Percentiles rank a stretch among this genome's conserved stretches.
Conservation (phyloP, 352 stramenopile genomes). For the Bremia lactucae region DNA sequence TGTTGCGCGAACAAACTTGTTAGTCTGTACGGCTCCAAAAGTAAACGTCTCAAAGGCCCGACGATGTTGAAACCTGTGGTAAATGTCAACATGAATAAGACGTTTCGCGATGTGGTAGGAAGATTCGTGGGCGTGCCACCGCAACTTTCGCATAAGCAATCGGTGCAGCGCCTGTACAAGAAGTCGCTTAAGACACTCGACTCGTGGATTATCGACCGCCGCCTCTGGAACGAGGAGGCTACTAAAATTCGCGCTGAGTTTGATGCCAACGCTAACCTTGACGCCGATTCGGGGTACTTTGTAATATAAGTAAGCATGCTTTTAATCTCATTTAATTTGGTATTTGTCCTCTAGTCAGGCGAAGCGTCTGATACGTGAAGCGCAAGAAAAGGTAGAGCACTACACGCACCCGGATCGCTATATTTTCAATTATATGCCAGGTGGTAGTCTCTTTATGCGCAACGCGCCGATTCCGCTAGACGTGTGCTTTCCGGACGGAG, state of each 20-base stretch:
- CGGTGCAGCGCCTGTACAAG: conserved; percentile 90
- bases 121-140: conserved; percentile 43
- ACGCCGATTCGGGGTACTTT: conserved; percentile 45
- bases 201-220: conserved; percentile 92
- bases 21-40: no score
- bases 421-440: conserved; percentile 96
- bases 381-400: conserved; percentile 87
- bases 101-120: conserved; percentile 69
- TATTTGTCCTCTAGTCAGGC: conserved; percentile 30
- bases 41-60: conserved; percentile 7
- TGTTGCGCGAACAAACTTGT: conserved; percentile 5
- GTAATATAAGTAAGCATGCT: background rate
- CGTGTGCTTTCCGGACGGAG: conserved; percentile 84
- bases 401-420: conserved; percentile 96
- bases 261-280: conserved; percentile 61
- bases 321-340: conserved; percentile 4
- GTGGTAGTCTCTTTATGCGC: conserved; percentile 97
- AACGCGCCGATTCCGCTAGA: conserved; percentile 94
- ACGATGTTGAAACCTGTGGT: conserved; percentile 56
- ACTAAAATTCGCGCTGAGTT: conserved; percentile 91
- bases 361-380: conserved; percentile 84
- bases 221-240: conserved; percentile 92
- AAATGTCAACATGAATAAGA: conserved; percentile 82
- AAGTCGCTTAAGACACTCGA: conserved; percentile 89
- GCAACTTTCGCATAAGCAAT: conserved; percentile 83